Conservation (phyloP, 108 stramenopile species). For the Nitzschia sp. region DNA sequence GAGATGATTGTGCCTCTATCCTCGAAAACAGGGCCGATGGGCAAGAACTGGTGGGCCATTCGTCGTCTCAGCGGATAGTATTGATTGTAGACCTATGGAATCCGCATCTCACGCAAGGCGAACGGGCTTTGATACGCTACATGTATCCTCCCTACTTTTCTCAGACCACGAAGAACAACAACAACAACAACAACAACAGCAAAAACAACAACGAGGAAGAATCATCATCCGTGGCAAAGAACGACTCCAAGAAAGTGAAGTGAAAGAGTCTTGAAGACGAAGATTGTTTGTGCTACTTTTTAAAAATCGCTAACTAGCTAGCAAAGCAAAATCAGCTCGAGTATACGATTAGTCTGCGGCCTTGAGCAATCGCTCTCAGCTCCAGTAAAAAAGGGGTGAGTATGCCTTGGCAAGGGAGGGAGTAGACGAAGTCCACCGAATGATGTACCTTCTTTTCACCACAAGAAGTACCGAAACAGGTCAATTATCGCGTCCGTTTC, state of each 20-base stretch:
- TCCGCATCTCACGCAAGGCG: constrained; percentile 44
- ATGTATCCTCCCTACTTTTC: constrained; percentile 59
- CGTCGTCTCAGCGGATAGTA: constrained; percentile 40
- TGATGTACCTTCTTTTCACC: background rate
- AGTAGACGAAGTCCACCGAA: background rate
- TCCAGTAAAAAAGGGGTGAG: background rate
- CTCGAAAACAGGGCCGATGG: constrained; percentile 1
- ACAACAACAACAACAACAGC: too few relatives aligned
- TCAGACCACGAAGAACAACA: too few relatives aligned
- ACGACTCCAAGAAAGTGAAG: too few relatives aligned
- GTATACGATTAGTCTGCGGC: background rate
- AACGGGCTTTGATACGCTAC: constrained; percentile 47
- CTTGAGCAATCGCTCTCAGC: background rate
- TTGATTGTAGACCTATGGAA: constrained; percentile 71
- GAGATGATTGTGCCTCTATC: background rate
- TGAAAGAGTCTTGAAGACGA: too few relatives aligned
- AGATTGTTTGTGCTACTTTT: too few relatives aligned
- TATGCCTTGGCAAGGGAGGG: constrained; percentile 5
- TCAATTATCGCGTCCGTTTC: too few relatives aligned
- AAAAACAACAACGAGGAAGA: too few relatives aligned
- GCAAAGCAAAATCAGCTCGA: too few relatives aligned
- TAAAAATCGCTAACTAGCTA: too few relatives aligned
- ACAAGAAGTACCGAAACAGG: background rate
- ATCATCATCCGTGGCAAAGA: too few relatives aligned
- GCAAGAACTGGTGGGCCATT: too few relatives aligned